Conservation (phyloP, 371 early-diverging fungal genomes). For the Mucor plumbeus region DNA sequence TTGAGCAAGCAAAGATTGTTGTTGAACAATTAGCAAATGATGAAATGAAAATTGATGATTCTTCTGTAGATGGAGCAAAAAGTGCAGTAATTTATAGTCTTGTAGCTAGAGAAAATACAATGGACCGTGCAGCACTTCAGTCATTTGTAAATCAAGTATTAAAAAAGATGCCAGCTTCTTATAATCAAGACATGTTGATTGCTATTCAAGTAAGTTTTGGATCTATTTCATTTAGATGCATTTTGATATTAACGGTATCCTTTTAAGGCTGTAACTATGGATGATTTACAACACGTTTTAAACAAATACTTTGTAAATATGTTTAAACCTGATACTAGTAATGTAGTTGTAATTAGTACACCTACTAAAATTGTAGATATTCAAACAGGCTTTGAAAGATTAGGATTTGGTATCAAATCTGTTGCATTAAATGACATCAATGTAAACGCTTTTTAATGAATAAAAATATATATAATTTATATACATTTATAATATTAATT, state of each 20-base stretch:
- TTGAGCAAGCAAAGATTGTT: conserved; percentile 61
- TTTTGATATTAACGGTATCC: not conserved
- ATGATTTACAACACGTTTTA: conserved; percentile 45
- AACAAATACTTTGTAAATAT: conserved; percentile 58
- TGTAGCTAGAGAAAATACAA: conserved; percentile 62
- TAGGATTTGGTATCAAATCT: conserved; percentile 42
- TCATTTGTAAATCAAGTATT: conserved; percentile 66
- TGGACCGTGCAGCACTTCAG: conserved; percentile 62
- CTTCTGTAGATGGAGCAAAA: conserved; percentile 68
- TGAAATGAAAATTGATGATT: conserved; percentile 58
- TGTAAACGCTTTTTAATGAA: conserved; percentile 15
- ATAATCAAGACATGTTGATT: conserved; percentile 56
- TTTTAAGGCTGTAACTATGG: conserved; percentile 47
- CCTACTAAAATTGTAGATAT: conserved; percentile 59
- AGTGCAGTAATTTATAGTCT: conserved; percentile 68
- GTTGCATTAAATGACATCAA: conserved; percentile 48
- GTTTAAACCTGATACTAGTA: conserved; percentile 58
- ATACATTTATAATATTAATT: not conserved
- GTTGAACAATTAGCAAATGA: conserved; percentile 55
- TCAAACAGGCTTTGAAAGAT: conserved; percentile 41
- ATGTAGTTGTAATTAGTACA: conserved; percentile 62
- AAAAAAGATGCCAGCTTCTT: conserved; percentile 58
- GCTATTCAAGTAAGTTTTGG: conserved; percentile 44
- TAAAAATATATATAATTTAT: not conserved
- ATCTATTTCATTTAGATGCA: not conserved